Evolutionary conservation across 2,329 filamentous ascomycete species (phyloP), one percentile per base, ranked within the genome.

Genomic region (Thelonectria blattea): DNA sequence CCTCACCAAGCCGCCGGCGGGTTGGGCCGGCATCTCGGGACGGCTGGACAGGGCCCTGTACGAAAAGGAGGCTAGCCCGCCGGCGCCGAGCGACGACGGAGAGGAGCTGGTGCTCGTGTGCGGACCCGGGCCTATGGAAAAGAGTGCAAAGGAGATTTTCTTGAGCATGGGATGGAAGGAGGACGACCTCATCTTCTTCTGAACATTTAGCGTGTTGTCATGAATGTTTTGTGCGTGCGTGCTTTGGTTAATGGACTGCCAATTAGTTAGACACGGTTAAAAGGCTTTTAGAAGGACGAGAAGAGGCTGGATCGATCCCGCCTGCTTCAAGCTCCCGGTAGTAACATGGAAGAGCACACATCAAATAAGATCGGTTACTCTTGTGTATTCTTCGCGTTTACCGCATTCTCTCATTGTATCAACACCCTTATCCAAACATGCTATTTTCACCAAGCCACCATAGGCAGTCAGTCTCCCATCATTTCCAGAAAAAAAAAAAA

Each of bases 41-140:
- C 79, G 91, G 20, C 87, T 97, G 67, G 85, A 85, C 11, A 80
- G 77, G 62, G 79, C 82, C 2, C 73, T 96, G 56, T 76, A 95
- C 32, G 78, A 84, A 64, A 81, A 84, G 62, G 84, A 91, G 61
- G 78, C 85, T 7, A 81, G 80, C 0, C 27, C 57, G 7, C 56
- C 72, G 77, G 65, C 75, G 79, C 65, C 34, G 65, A 69, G 65
- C 53, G 46, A 71, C 73, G 65, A 79, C 34, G 67, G 78, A 0
- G 82, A 84, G 61, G 81, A 84, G 12, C 73, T 97, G 80, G 87
- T 92, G 14, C 76, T 97, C 59, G 81, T 96, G 15, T 97, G 93
- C 76, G 93, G 93, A 2, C 93, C 93, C 0, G 85, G 83, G 66
- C 78, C 88, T 3, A 80, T 97, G 79, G 92, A 96, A 77, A 88